A percentile compares a stretch with the other conserved stretches of the same genome.
phyloP scores from a whole-genome alignment of 768 basidiomycete species.

The Boletellus ananas region DNA sequence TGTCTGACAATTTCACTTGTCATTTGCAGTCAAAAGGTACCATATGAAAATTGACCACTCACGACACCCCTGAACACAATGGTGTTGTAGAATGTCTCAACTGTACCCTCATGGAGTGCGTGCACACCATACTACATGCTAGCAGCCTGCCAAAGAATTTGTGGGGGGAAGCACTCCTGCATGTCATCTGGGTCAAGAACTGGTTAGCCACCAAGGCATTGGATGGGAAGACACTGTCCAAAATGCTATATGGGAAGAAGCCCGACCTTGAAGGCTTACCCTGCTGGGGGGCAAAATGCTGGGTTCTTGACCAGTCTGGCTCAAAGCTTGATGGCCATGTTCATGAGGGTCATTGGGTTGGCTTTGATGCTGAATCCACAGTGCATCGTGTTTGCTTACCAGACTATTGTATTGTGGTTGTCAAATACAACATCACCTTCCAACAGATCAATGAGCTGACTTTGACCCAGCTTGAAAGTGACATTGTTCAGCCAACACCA shows the following conservation, averaged over 20 bases:
- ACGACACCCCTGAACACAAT: neutral
- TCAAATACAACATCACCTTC: slow-evolving; percentile 33
- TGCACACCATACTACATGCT: neutral
- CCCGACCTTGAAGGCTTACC: slow-evolving; percentile 21
- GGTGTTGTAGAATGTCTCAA: neutral
- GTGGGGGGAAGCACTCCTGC: no score
- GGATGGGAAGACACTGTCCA: slow-evolving; percentile 5
- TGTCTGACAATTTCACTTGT: neutral
- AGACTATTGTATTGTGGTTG: slow-evolving; percentile 17
- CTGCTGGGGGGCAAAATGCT: slow-evolving; percentile 21
- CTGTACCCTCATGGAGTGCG: neutral
- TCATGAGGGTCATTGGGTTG: slow-evolving; percentile 32
- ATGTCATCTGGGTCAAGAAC: slow-evolving; percentile 1
- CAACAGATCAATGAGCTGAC: neutral
- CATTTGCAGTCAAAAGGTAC: no score
- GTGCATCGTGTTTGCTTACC: slow-evolving; percentile 33
- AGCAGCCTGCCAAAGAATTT: neutral
- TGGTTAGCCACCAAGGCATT: neutral
- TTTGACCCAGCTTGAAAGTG: neutral
- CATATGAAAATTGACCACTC: no score
- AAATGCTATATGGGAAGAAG: slow-evolving; percentile 17
- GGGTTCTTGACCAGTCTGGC: slow-evolving; percentile 18
- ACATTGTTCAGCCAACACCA: neutral
- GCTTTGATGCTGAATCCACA: slow-evolving; percentile 33
- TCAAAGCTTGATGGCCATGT: slow-evolving; percentile 27